phyloP scores from a whole-genome alignment of 176 grass and related monocot species.

The Elaeis guineensis region DNA sequence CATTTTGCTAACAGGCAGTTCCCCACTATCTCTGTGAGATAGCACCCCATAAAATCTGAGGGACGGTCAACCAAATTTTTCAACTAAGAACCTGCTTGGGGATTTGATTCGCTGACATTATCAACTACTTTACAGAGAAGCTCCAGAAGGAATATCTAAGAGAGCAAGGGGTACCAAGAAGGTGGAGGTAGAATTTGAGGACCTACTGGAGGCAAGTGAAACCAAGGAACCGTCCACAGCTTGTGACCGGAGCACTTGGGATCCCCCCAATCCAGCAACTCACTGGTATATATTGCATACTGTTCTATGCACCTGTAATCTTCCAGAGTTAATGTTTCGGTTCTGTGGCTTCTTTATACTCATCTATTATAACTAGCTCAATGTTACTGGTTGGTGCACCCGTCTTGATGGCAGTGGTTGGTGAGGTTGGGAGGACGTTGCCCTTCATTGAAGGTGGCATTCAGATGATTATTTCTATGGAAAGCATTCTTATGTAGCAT shows the following conservation, averaged over 20 bases:
- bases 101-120: slow-evolving; percentile 41
- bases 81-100: slow-evolving; percentile 54
- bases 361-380: not conserved
- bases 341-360: slow-evolving; percentile 2
- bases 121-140: slow-evolving; percentile 36
- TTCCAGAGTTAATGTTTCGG: slow-evolving; percentile 8
- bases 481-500: not conserved
- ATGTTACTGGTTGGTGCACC: slow-evolving; percentile 10
- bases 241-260: not conserved
- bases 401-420: not conserved
- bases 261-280: slow-evolving; percentile 10
- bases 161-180: slow-evolving; percentile 41
- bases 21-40: slow-evolving; percentile 59
- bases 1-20: slow-evolving; percentile 30
- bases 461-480: slow-evolving; percentile 11
- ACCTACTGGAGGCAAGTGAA: slow-evolving; percentile 33
- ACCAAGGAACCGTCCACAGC: slow-evolving; percentile 4
- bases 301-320: slow-evolving; percentile 6
- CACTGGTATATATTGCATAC: slow-evolving; percentile 2
- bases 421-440: slow-evolving; percentile 4
- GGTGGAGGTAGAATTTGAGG: slow-evolving; percentile 34
- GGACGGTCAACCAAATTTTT: slow-evolving; percentile 62
- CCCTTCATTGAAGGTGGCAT: slow-evolving; percentile 8
- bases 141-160: slow-evolving; percentile 21
- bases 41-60: slow-evolving; percentile 42